Evolutionary conservation across 495 filamentous ascomycete species (phyloP), one percentile per base, ranked within the genome.

Genomic region (Parathielavia appendiculata): DNA sequence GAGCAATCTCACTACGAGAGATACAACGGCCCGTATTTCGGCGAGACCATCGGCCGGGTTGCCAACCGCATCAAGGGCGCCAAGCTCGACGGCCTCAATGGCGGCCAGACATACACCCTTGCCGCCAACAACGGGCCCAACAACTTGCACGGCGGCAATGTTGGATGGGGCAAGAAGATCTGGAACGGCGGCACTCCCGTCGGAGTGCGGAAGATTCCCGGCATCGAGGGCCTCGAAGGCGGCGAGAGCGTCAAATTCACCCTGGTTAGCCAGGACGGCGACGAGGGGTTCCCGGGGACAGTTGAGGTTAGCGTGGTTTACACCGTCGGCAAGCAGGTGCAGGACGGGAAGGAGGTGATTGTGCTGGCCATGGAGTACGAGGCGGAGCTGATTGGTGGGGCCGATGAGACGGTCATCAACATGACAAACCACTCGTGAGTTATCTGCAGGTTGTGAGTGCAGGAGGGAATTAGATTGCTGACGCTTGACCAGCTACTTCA

Each of bases 391-490:
- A 80, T 91, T 2, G 81, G 84, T 49, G 85, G 86, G 34, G 85
- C 84, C 22, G 83, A 90, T 22, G 92, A 97, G 79, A 97, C 92
- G 0, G 87, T 86, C 4, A 79, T 97, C 62, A 92, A 89, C 65
- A 79, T 96, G 63, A 97, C 92, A 32, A 97, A 97, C 74, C 92
- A 97, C 74, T 93, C 89, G 90, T 95, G 75, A 56, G 79, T 71
- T 16, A 43, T 30, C 54, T 13, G 11, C 32, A 26, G 16, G 9
- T 3, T 12, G 35, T 14, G 8, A 22, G 20, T 20, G 5, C n/a
- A 16, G n/a, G 51, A 54, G 16, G 34, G 30, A 23, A 22, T 30
- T 13, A 19, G 36, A 54, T 22, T 46, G 20, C 57, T 61, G 26
- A 59, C 58, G 46, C 35, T 34, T 19, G 1, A 30, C 56, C 63